phyloP scores from a whole-genome alignment of 257 asterid genomes.

The Nicotiana sylvestris region DNA sequence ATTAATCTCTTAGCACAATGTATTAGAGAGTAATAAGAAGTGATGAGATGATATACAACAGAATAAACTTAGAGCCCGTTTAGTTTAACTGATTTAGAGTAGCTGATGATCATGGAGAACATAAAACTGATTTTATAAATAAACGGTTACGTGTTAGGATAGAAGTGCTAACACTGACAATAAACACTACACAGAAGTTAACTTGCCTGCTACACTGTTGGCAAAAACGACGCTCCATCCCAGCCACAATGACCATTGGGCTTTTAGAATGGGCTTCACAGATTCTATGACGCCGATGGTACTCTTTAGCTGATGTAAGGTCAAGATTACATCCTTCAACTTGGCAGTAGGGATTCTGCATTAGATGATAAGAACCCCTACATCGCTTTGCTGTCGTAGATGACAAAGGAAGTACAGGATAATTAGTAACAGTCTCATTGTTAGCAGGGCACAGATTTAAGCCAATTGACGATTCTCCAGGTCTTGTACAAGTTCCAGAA shows the following conservation, averaged over 20 bases:
- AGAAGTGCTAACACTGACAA: too few species aligned
- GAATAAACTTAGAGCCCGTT: too few species aligned
- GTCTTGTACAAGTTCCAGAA: slow-evolving; percentile 2
- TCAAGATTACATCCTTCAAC: slow-evolving; percentile 76
- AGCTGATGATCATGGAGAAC: background rate
- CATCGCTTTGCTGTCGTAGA: slow-evolving; percentile 27
- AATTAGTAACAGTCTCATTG: background rate
- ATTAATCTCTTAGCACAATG: background rate
- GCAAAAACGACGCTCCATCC: slow-evolving; percentile 67
- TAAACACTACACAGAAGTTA: too few species aligned
- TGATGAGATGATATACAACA: background rate
- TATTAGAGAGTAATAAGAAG: background rate
- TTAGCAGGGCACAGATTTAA: slow-evolving; percentile 26
- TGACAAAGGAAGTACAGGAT: slow-evolving; percentile 13
- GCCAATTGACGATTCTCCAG: slow-evolving; percentile 26
- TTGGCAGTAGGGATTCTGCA: slow-evolving; percentile 61
- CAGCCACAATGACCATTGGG: slow-evolving; percentile 54
- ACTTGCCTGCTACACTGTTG: slow-evolving; percentile 84
- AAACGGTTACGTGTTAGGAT: background rate
- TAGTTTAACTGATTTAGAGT: background rate
- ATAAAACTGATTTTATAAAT: background rate
- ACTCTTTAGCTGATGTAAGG: slow-evolving; percentile 54
- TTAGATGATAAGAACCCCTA: slow-evolving; percentile 29
- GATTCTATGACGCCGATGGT: slow-evolving; percentile 63
- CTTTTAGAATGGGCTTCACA: slow-evolving; percentile 67